These are phyloP conservation scores for Rhodotorula kratochvilovae DNA, from an alignment of 768 basidiomycete species.

Conservation along the genomic window DNA sequence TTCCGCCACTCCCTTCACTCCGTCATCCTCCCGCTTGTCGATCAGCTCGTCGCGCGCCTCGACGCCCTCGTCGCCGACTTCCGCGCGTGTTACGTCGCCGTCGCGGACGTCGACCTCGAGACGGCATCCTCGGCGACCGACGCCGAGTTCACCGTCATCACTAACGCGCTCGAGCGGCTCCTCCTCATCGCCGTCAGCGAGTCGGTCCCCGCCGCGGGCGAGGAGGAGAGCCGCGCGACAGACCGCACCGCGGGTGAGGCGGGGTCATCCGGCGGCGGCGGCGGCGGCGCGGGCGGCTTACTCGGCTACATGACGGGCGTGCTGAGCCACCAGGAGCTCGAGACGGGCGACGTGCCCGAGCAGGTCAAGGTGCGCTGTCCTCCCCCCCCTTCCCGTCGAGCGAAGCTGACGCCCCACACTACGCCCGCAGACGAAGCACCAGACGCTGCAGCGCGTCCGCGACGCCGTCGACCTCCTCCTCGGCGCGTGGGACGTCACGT, in stretches of 20 bases:
- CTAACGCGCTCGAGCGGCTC: conserved; percentile 77
- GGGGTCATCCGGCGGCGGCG: conserved; percentile 50
- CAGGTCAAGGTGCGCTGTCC: conserved; percentile 22
- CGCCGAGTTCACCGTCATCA: conserved; percentile 74
- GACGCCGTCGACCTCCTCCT: conserved; percentile 22
- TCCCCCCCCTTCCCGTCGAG: no score
- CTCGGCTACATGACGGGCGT: conserved; percentile 88
- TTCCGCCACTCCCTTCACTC: conserved; percentile 68
- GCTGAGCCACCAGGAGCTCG: conserved; percentile 65
- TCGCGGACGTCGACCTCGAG: background rate
- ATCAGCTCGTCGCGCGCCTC: conserved; percentile 71
- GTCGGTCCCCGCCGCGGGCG: conserved; percentile 40
- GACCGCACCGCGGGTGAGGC: conserved; percentile 8
- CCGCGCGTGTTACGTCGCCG: conserved; percentile 13
- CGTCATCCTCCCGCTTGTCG: conserved; percentile 67
- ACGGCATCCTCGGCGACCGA: conserved; percentile 62
- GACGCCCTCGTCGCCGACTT: conserved; percentile 52
- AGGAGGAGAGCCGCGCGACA: conserved; percentile 21
- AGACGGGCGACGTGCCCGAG: conserved; percentile 17
- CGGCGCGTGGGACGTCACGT: conserved; percentile 36
- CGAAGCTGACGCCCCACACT: background rate
- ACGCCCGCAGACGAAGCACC: conserved; percentile 19
- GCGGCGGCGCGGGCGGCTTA: conserved; percentile 55
- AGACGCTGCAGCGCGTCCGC: conserved; percentile 21
- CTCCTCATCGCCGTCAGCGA: conserved; percentile 68